These are phyloP conservation scores for Starmerella stigmatis DNA, from an alignment of 805 yeast species.

Conservation along the genomic window DNA sequence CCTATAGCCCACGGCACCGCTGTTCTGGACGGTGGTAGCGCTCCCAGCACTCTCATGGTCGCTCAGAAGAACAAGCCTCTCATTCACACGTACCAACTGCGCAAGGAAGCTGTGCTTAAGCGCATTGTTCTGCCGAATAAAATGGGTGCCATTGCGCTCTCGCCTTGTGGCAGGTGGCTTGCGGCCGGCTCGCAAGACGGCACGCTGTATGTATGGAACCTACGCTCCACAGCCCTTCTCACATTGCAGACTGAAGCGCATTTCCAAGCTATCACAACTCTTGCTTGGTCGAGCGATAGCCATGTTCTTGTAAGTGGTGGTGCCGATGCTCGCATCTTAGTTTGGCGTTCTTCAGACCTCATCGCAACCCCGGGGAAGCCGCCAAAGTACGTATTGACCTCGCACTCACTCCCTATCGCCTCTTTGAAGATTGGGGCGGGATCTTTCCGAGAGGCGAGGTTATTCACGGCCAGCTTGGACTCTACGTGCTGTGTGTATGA, in stretches of 20 bases:
- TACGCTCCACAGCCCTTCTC: slow-evolving; percentile 62
- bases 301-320: slow-evolving; percentile 66
- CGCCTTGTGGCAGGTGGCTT: slow-evolving; percentile 37
- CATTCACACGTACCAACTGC: slow-evolving; percentile 57
- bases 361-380: slow-evolving; percentile 33
- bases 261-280: slow-evolving; percentile 58
- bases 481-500: slow-evolving; percentile 65
- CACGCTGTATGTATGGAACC: slow-evolving; percentile 73
- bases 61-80: slow-evolving; percentile 65
- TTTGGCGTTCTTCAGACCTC: slow-evolving; percentile 63
- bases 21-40: neutral
- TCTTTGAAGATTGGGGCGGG: slow-evolving; percentile 45
- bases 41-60: slow-evolving; percentile 33
- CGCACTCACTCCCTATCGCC: slow-evolving; percentile 41
- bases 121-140: slow-evolving; percentile 79
- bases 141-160: slow-evolving; percentile 45
- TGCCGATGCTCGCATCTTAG: slow-evolving; percentile 63
- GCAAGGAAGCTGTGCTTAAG: slow-evolving; percentile 55
- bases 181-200: slow-evolving; percentile 73
- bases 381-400: slow-evolving; percentile 26
- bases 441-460: slow-evolving; percentile 44
- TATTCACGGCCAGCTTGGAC: slow-evolving; percentile 64
- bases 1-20: slow-evolving; percentile 6
- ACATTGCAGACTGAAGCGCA: slow-evolving; percentile 63
- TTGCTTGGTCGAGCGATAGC: slow-evolving; percentile 53